Base-by-base conservation (phyloP, 2,329 filamentous ascomycete species). In the Verticillium nonalfalfae region DNA sequence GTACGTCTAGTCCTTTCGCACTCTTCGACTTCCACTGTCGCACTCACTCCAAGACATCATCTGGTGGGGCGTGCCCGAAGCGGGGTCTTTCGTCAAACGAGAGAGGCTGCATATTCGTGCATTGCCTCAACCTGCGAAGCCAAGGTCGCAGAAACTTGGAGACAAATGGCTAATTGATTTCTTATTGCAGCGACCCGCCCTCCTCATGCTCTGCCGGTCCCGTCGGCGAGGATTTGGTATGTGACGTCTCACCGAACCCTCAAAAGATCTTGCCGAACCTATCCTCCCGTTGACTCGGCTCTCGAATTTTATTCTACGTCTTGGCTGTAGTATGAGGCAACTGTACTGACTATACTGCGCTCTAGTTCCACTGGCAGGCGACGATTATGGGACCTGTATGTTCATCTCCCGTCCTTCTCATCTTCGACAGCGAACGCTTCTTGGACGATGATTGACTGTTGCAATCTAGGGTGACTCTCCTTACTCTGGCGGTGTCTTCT, bases 381-480 rank as follows among this genome's bases (percentile, higher is more conserved):
- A 99, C 95, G 59, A 99, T 99, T 77, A 99, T 99, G 95, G 95
- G 95, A 79, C 95, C 95, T 76, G 92, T 96, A 88, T 87, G 91
- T 87, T 70, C 62, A 34, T 34, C 33, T 4, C 50, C 31, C 18
- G 26, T 31, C 14, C 11, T n/a, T 9, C 36, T 3, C 38, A 33
- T 14, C 13, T 21, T 39, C 33, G 56, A 26, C 26, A 26, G 26
- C 26, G 26, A 26, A 26, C 26, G 26, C 26, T 26, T 26, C 26
- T 35, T 36, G 34, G 38, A 15, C 35, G 33, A 9, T 14, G 7
- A 11, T 36, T 58, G 18, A 58, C 36, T 39, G 55, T 45, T 15
- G 14, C 7, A 15, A 11, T 35, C 63, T 70, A 96, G 92, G 85
- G 90, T 77, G 95, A 98, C 79, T 97, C 93, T 74, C 95, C 95